These are phyloP conservation scores for Amanita phalloides DNA, from an alignment of 768 basidiomycete genomes.

Conservation along the genomic window DNA sequence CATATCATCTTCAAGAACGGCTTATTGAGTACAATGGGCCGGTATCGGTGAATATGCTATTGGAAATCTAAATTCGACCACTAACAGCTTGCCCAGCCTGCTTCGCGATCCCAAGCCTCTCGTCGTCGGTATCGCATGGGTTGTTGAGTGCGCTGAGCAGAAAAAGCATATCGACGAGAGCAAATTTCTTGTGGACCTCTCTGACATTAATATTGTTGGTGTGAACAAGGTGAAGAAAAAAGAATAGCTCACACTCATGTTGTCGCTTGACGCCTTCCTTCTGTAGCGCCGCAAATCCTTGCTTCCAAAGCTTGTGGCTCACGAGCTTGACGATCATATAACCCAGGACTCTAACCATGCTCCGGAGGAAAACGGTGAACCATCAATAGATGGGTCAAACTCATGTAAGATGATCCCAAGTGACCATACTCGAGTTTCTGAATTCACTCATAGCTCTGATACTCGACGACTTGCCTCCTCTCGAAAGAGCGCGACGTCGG, in stretches of 20 bases:
- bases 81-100: constrained; percentile 24
- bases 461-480: constrained; percentile 47
- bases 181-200: constrained; percentile 55
- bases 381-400: constrained; percentile 33
- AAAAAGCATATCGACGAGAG: constrained; percentile 52
- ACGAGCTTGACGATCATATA: constrained; percentile 14
- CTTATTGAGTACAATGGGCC: constrained; percentile 56
- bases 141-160: constrained; percentile 77
- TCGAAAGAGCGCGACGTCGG: constrained; percentile 56
- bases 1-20: constrained; percentile 87
- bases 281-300: constrained; percentile 65
- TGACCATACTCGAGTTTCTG: constrained; percentile 1
- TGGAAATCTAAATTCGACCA: not conserved
- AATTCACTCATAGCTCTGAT: constrained; percentile 24
- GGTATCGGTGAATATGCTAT: constrained; percentile 44
- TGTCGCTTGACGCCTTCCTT: constrained; percentile 3
- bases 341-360: constrained; percentile 16
- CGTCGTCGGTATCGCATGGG: constrained; percentile 83
- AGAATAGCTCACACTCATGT: not conserved
- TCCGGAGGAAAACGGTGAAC: constrained; percentile 22
- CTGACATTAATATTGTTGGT: constrained; percentile 45
- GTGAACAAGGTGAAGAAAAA: constrained; percentile 42
- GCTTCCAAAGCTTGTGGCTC: constrained; percentile 50
- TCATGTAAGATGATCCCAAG: constrained; percentile 25
- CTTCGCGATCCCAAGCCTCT: constrained; percentile 59